Base-by-base conservation (phyloP, 306 rosid genomes). In the Prunus padus region DNA sequence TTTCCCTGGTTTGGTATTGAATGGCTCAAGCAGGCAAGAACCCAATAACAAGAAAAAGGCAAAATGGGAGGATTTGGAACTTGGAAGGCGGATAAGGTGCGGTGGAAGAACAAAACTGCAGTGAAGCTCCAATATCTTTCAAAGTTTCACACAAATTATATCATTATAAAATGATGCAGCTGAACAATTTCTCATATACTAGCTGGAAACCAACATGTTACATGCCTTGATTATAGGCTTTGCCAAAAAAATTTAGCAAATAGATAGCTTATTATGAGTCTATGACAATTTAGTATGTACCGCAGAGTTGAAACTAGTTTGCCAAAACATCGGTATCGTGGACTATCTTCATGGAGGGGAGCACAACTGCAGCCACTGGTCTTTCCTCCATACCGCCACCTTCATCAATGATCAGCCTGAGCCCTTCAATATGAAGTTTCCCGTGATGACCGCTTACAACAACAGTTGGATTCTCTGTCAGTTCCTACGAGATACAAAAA, bases 381-480 rank as follows among this genome's bases (percentile, higher is more conserved):
- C 55, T 89, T 42, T 89, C 73, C 55, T 65, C 61, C 6, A 15
- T 69, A 0, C 98, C 98, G 4, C 96, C 98, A 11, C 96, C 91
- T 86, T 91, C 89, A 47, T 94, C 98, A 37, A 94, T 87, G 70
- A 91, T 81, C 78, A 94, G 75, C 82, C 97, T 77, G 14, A 81
- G 84, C 65, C 97, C 97, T 68, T 95, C 92, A 54, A 85, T 69
- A 67, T 85, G 86, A 63, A 92, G 97, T 75, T 90, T 95, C 61
- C 28, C 98, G 60, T 95, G 98, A 87, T 92, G 97, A 81, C 97
- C 97, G 22, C 97, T 92, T 55, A 90, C 93, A 57, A 95, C 71
- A 28, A 92, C 76, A 49, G 90, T 90, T 52, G 85, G 78, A 76
- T 84, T 89, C 26, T 76, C 81, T 28, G 65, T 73, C 67, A 90